Percentiles rank a stretch among this genome's conserved stretches.
Evolutionary conservation across 768 basidiomycete genomes (phyloP).

Genomic region (Tephrocybe sp.): DNA sequence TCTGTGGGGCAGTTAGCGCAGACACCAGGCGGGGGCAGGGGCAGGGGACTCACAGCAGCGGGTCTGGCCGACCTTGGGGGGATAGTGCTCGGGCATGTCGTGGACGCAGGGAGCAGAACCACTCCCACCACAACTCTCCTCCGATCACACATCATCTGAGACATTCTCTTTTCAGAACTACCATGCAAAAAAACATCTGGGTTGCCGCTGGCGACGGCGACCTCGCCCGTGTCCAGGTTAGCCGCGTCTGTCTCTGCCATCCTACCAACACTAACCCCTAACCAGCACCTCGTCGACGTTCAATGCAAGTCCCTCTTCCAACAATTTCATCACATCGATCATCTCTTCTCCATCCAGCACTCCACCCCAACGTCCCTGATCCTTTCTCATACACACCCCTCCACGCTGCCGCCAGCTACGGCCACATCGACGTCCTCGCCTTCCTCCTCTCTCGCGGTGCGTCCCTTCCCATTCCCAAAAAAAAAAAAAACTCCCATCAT

Average conservation of each 20-base stretch:
- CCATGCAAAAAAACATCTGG: conserved; percentile 74
- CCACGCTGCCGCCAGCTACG: conserved; percentile 96
- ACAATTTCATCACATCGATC: conserved; percentile 24
- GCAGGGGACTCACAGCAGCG: conserved; percentile 68
- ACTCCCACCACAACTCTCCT: not conserved
- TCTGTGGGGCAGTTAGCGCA: conserved; percentile 42
- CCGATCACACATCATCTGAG: conserved; percentile 1
- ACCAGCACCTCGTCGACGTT: conserved; percentile 61
- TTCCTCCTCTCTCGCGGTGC: conserved; percentile 77
- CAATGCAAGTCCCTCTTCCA: conserved; percentile 44
- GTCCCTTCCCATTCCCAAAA: conserved; percentile 15
- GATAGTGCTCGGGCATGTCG: conserved; percentile 32
- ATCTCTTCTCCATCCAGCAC: conserved; percentile 41
- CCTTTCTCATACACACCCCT: conserved; percentile 80
- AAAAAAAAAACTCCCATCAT: too few species aligned
- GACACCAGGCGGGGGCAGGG: too few species aligned
- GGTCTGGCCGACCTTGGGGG: conserved; percentile 65
- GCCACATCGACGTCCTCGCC: conserved; percentile 69
- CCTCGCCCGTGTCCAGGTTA: conserved; percentile 69
- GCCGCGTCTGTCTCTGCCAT: not conserved
- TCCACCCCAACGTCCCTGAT: conserved; percentile 75
- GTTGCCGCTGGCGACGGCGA: conserved; percentile 92
- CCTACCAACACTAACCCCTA: conserved; percentile 1
- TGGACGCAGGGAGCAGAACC: conserved; percentile 9
- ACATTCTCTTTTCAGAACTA: not conserved